Conservation (phyloP, 495 filamentous ascomycete species). For the Bathelium albidoporum region DNA sequence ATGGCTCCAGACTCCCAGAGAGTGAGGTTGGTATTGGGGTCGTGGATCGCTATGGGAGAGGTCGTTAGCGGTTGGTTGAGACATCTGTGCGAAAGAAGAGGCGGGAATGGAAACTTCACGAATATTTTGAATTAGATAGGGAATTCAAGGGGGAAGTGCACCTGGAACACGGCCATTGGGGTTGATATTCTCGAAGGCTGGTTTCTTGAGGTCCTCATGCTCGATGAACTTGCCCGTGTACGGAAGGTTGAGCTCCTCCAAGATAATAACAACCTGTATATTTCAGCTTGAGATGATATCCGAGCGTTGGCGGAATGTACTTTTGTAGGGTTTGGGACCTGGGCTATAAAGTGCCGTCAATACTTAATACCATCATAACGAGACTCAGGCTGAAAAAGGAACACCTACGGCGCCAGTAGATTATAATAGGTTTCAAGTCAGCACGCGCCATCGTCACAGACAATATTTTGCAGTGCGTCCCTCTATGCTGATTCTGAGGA, state of each 20-base stretch:
- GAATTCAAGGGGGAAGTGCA: neutral
- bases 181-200: slow-evolving; percentile 47
- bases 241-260: slow-evolving; percentile 52
- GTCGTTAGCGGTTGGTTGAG: too few relatives aligned
- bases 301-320: too few relatives aligned
- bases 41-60: slow-evolving; percentile 46
- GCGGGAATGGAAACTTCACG: too few relatives aligned
- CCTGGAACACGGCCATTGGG: slow-evolving; percentile 59
- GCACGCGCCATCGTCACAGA: too few relatives aligned
- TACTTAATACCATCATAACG: neutral
- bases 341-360: neutral
- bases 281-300: too few relatives aligned
- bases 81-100: too few relatives aligned
- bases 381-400: neutral
- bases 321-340: slow-evolving; percentile 55
- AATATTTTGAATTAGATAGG: too few relatives aligned
- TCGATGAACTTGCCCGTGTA: slow-evolving; percentile 38
- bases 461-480: too few relatives aligned
- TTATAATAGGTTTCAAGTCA: neutral
- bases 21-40: slow-evolving; percentile 54
- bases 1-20: slow-evolving; percentile 42
- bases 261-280: slow-evolving; percentile 54
- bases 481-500: too few relatives aligned
- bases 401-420: neutral
- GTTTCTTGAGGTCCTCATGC: slow-evolving; percentile 43